phyloP scores from a whole-genome alignment of 805 yeast genomes.

The Candida succiphila region DNA sequence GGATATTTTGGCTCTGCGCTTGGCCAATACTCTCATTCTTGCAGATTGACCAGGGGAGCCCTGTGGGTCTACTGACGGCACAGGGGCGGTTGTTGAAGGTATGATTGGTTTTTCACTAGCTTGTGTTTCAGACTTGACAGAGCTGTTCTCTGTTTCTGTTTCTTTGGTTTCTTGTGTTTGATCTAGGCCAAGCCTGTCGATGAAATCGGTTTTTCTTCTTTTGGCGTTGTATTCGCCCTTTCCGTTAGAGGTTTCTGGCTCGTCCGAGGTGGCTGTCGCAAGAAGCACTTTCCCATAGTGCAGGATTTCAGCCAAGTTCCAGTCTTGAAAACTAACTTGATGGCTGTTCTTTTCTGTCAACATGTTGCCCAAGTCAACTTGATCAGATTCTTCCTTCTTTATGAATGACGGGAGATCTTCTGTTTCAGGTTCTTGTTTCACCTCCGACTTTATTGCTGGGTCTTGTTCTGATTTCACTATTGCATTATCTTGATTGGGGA shows the following conservation, averaged over 20 bases:
- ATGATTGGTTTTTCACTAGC: slow-evolving; percentile 12
- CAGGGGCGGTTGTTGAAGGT: slow-evolving; percentile 4
- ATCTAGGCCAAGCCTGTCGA: slow-evolving; percentile 20
- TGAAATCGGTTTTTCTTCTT: slow-evolving; percentile 18
- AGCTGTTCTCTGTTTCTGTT: slow-evolving; percentile 19
- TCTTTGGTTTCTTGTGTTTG: slow-evolving; percentile 6
- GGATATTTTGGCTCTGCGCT: slow-evolving; percentile 74
- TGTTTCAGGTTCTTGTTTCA: slow-evolving; percentile 13
- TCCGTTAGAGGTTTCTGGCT: slow-evolving; percentile 9
- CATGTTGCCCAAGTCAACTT: slow-evolving; percentile 23
- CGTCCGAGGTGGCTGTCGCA: slow-evolving; percentile 50
- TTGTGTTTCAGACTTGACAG: slow-evolving; percentile 4
- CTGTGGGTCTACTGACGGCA: neutral
- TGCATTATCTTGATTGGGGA: slow-evolving; percentile 7
- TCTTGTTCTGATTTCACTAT: slow-evolving; percentile 13
- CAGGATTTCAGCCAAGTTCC: slow-evolving; percentile 39
- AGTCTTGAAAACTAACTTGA: slow-evolving; percentile 37
- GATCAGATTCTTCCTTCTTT: slow-evolving; percentile 13
- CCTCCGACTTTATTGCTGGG: slow-evolving; percentile 13
- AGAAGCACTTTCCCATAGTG: slow-evolving; percentile 45
- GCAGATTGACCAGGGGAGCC: slow-evolving; percentile 48
- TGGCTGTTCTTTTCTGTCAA: slow-evolving; percentile 34
- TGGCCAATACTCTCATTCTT: slow-evolving; percentile 89
- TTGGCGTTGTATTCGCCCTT: slow-evolving; percentile 6
- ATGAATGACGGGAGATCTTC: slow-evolving; percentile 7